These are phyloP conservation scores for Kazachstania psychrophila DNA, from an alignment of 805 yeast genomes.

Conservation along the genomic window DNA sequence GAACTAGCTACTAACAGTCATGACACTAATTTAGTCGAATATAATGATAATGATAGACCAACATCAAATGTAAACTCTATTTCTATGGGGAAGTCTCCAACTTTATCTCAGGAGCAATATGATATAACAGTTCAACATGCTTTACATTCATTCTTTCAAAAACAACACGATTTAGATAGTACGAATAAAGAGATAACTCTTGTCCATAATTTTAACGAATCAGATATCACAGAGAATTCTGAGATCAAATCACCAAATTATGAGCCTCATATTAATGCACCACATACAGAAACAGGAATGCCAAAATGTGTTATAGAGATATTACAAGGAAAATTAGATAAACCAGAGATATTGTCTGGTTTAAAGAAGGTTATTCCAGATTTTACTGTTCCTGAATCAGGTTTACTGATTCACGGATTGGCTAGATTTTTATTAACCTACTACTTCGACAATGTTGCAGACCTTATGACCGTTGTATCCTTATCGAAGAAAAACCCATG, in stretches of 20 bases:
- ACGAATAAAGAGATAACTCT: too few relatives aligned
- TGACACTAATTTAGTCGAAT: not conserved
- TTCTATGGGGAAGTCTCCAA: not conserved
- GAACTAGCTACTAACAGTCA: not conserved
- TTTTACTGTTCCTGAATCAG: conserved; percentile 46
- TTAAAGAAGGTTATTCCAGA: conserved; percentile 12
- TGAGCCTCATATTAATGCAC: conserved; percentile 6
- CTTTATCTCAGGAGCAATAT: too few relatives aligned
- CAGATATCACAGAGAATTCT: not conserved
- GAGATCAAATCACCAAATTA: not conserved
- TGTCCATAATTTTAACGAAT: too few relatives aligned
- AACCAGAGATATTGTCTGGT: conserved; percentile 9
- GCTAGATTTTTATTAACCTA: conserved; percentile 64
- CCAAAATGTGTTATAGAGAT: conserved; percentile 19
- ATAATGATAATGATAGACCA: not conserved
- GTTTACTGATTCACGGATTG: conserved; percentile 57
- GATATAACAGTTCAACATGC: not conserved
- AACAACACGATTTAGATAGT: not conserved
- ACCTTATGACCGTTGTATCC: conserved; percentile 63
- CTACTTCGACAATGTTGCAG: conserved; percentile 69
- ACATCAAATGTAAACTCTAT: too few relatives aligned
- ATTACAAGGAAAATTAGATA: conserved; percentile 13
- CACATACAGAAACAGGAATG: conserved; percentile 14
- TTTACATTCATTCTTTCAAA: conserved; percentile 1
- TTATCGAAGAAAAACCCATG: conserved; percentile 68